Conservation (phyloP, 768 basidiomycete genomes). For the Leccinum ochraceum region DNA sequence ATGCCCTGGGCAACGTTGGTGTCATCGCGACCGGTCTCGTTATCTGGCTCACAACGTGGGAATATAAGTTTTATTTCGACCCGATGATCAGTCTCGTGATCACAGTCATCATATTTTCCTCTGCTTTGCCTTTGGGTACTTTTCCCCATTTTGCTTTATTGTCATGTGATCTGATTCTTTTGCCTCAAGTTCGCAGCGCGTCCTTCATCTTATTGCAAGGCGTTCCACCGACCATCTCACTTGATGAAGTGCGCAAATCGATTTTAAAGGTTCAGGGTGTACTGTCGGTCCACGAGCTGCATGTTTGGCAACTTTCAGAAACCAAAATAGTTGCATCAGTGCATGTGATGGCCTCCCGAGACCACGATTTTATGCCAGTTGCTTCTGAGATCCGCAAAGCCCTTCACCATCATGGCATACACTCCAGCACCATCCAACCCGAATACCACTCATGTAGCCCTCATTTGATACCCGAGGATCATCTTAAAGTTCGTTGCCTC, state of each 20-base stretch:
- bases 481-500: conserved; percentile 45
- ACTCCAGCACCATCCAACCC: conserved; percentile 93
- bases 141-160: conserved; percentile 1
- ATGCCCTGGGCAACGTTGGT: conserved; percentile 97
- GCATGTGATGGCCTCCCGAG: conserved; percentile 83
- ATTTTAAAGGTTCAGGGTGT: conserved; percentile 86
- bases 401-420: conserved; percentile 90
- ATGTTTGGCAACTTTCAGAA: conserved; percentile 98
- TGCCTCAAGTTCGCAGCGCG: conserved; percentile 71
- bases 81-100: conserved; percentile 93
- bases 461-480: conserved; percentile 44
- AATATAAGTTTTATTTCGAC: conserved; percentile 89
- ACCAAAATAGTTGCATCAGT: conserved; percentile 94
- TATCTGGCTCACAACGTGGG: conserved; percentile 88
- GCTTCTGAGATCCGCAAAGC: conserved; percentile 81
- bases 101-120: conserved; percentile 95
- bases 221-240: conserved; percentile 84
- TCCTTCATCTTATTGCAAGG: conserved; percentile 95
- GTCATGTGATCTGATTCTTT: conserved; percentile 6
- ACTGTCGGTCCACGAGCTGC: conserved; percentile 84
- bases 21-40: conserved; percentile 94
- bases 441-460: conserved; percentile 58
- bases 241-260: conserved; percentile 84
- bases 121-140: conserved; percentile 84
- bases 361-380: conserved; percentile 89